Conservation (phyloP, 495 filamentous ascomycete genomes). For the Tetracladium marchalianum region DNA sequence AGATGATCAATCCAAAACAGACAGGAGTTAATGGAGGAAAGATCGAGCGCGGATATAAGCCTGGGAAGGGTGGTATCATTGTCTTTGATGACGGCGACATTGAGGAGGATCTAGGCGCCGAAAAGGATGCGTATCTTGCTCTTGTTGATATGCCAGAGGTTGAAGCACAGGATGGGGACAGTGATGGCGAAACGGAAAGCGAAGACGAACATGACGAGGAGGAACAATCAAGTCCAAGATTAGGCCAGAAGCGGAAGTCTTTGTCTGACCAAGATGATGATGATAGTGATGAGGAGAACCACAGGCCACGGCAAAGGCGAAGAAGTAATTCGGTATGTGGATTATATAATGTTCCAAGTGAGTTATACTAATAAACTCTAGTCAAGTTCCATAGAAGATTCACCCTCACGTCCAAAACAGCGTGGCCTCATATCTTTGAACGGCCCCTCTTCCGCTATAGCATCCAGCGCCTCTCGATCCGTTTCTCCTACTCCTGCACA, state of each 20-base stretch:
- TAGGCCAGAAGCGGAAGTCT: conserved; percentile 70
- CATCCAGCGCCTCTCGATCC: conserved; percentile 39
- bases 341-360: conserved; percentile 14
- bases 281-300: conserved; percentile 49
- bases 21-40: conserved; percentile 50
- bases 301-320: conserved; percentile 63
- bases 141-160: conserved; percentile 84
- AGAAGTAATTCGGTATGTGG: conserved; percentile 74
- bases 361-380: conserved; percentile 22
- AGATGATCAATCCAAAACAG: conserved; percentile 38
- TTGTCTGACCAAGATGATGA: conserved; percentile 66
- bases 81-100: conserved; percentile 97
- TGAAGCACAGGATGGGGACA: conserved; percentile 53
- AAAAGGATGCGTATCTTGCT: conserved; percentile 72
- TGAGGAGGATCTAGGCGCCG: conserved; percentile 66
- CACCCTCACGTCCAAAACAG: conserved; percentile 37
- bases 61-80: conserved; percentile 73
- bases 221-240: conserved; percentile 7
- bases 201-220: conserved; percentile 25
- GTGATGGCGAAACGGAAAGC: conserved; percentile 26
- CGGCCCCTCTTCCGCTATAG: conserved; percentile 28
- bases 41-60: conserved; percentile 58
- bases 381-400: conserved; percentile 47
- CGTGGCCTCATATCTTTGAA: conserved; percentile 37
- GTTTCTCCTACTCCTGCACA: conserved; percentile 44